Evolutionary conservation across 164 flowering plant species (phyloP).

Genomic region (Brasenia schreberi): DNA sequence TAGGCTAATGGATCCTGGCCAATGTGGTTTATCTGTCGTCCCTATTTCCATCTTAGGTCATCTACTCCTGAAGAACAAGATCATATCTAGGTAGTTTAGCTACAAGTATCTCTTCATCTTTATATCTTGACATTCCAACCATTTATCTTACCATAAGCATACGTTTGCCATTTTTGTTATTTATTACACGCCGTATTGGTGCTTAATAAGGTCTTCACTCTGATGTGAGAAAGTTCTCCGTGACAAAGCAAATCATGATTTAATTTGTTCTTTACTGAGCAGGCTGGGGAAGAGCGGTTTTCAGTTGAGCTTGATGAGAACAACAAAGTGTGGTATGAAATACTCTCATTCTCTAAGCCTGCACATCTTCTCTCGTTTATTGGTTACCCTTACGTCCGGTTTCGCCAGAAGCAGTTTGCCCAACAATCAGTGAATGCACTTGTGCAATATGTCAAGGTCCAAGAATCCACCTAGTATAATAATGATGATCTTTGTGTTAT

Average conservation of each 20-base stretch:
- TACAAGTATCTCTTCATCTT: too few relatives aligned
- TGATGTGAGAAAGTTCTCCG: too few relatives aligned
- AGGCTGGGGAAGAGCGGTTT: conserved; percentile 97
- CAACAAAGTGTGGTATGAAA: conserved; percentile 89
- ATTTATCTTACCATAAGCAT: too few relatives aligned
- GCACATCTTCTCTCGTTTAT: conserved; percentile 57
- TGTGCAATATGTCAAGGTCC: conserved; percentile 24
- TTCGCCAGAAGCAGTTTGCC: conserved; percentile 70
- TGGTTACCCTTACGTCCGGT: conserved; percentile 64
- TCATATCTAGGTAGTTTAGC: too few relatives aligned
- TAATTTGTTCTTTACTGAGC: conserved; percentile 5
- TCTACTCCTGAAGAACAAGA: too few relatives aligned
- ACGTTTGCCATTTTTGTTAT: too few relatives aligned
- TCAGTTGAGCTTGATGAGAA: conserved; percentile 75
- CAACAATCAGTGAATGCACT: conserved; percentile 46
- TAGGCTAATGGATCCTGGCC: too few relatives aligned
- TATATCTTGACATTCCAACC: too few relatives aligned
- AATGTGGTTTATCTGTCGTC: too few relatives aligned
- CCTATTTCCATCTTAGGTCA: too few relatives aligned
- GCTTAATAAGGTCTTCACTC: too few relatives aligned
- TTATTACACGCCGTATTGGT: too few relatives aligned
- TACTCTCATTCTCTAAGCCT: conserved; percentile 84
- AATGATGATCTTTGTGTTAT: neutral
- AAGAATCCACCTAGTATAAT: conserved; percentile 1
- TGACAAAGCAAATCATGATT: neutral